Evolutionary conservation across 768 basidiomycete species (phyloP).

Genomic region (Lyophyllum semitale): DNA sequence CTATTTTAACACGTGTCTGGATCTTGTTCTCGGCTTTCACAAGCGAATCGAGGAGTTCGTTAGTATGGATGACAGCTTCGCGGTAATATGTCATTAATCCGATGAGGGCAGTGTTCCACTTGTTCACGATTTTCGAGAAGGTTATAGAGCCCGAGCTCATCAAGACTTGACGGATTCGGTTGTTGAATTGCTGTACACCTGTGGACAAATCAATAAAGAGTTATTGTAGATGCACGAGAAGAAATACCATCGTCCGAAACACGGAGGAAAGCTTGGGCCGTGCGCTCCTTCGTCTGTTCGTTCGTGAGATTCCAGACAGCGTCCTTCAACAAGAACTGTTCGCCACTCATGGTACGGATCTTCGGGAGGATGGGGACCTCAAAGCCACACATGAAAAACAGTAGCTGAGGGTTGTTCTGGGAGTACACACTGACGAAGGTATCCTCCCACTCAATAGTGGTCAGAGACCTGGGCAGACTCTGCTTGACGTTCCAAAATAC

Average conservation of each 20-base stretch:
- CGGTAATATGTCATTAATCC: conserved; percentile 98
- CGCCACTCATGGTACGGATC: conserved; percentile 92
- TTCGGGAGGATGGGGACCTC: conserved; percentile 97
- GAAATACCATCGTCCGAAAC: conserved; percentile 88
- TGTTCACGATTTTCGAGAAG: conserved; percentile 98
- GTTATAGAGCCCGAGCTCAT: conserved; percentile 99
- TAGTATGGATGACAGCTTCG: conserved; percentile 96
- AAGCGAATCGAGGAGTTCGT: conserved; percentile 91
- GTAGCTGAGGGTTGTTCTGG: conserved; percentile 93
- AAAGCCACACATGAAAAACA: conserved; percentile 99
- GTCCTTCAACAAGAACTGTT: conserved; percentile 96
- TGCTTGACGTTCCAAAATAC: conserved; percentile 99
- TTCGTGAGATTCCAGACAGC: conserved; percentile 97
- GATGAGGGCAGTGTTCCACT: conserved; percentile 96
- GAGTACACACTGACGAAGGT: conserved; percentile 97
- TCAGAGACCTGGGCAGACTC: conserved; percentile 90
- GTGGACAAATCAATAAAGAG: conserved; percentile 12
- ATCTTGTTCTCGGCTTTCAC: conserved; percentile 99
- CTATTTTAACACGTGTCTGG: conserved; percentile 99
- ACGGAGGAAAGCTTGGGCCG: conserved; percentile 95
- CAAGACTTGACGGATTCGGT: conserved; percentile 92
- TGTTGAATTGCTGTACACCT: conserved; percentile 97
- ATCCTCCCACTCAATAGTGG: conserved; percentile 99
- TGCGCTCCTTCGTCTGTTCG: conserved; percentile 96
- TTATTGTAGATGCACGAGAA: neutral